These are phyloP conservation scores for Bryoglossum gracile DNA, from an alignment of 495 filamentous ascomycete species.

Conservation along the genomic window DNA sequence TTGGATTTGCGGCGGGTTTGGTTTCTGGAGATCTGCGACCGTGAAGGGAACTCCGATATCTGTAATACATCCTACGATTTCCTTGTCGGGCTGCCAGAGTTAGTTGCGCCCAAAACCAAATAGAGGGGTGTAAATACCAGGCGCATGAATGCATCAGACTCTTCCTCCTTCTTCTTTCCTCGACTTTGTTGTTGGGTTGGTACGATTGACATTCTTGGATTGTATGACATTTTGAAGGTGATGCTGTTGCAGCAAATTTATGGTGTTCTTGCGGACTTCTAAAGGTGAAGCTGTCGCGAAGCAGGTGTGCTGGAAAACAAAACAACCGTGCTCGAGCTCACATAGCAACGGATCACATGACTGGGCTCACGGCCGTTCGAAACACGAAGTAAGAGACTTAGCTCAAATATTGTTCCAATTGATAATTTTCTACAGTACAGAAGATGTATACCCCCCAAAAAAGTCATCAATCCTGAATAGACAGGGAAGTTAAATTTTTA, in stretches of 20 bases:
- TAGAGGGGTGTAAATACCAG: conserved; percentile 43
- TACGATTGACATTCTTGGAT: conserved; percentile 69
- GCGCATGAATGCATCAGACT: conserved; percentile 82
- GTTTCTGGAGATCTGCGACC: conserved; percentile 84
- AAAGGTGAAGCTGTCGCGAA: neutral
- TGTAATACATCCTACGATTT: conserved; percentile 94
- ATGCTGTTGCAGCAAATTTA: neutral
- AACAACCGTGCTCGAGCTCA: too few relatives aligned
- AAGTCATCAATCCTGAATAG: too few relatives aligned
- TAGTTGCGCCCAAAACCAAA: neutral
- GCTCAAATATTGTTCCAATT: too few relatives aligned
- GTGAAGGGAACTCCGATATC: conserved; percentile 89
- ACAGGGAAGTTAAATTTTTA: too few relatives aligned
- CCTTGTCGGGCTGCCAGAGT: conserved; percentile 52
- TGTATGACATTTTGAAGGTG: conserved; percentile 53
- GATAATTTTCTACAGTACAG: too few relatives aligned
- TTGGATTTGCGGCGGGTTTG: conserved; percentile 87
- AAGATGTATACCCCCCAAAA: too few relatives aligned
- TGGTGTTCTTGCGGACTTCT: neutral
- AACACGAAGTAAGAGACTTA: too few relatives aligned
- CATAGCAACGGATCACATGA: too few relatives aligned
- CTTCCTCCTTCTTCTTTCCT: conserved; percentile 70
- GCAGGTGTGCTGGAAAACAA: too few relatives aligned
- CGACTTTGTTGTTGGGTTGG: conserved; percentile 51
- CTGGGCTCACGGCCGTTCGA: too few relatives aligned